These are phyloP conservation scores for Fusarium palustre DNA, from an alignment of 2,329 filamentous ascomycete species.

Conservation along the genomic window DNA sequence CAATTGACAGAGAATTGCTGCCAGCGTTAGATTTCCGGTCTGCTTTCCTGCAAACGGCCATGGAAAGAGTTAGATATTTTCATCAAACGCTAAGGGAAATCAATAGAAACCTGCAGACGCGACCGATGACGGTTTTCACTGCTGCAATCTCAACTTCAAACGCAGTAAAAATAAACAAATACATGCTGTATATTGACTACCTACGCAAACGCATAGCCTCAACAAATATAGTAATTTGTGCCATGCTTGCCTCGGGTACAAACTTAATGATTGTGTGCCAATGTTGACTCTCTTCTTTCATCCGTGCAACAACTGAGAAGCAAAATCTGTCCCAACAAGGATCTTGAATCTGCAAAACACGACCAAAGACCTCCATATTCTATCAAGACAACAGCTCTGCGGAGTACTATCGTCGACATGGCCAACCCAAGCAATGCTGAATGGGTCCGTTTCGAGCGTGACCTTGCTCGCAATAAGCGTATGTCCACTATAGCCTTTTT, in stretches of 20 bases:
- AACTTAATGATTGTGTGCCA: not conserved
- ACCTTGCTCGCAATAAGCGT: not conserved
- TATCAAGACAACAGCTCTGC: not conserved
- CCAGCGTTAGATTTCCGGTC: not conserved
- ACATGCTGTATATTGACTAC: no score
- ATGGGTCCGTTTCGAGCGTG: not conserved
- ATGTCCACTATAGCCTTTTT: not conserved
- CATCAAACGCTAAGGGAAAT: not conserved
- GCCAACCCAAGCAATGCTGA: not conserved
- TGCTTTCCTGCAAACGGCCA: not conserved
- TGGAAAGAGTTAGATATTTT: not conserved
- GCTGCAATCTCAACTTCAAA: not conserved
- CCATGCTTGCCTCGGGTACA: not conserved
- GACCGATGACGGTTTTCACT: not conserved
- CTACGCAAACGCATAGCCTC: accelerated
- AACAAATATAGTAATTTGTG: not conserved
- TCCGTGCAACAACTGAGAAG: not conserved
- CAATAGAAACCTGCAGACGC: not conserved
- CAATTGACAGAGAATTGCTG: not conserved
- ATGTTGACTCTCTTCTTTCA: not conserved
- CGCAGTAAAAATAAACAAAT: not conserved
- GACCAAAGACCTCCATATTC: not conserved
- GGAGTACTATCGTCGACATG: not conserved
- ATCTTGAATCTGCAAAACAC: no score
- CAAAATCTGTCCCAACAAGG: not conserved